Percentiles rank a stretch among this genome's conserved stretches.
phyloP scores from a whole-genome alignment of 2,329 filamentous ascomycete genomes.

The Fusarium staphyleae region DNA sequence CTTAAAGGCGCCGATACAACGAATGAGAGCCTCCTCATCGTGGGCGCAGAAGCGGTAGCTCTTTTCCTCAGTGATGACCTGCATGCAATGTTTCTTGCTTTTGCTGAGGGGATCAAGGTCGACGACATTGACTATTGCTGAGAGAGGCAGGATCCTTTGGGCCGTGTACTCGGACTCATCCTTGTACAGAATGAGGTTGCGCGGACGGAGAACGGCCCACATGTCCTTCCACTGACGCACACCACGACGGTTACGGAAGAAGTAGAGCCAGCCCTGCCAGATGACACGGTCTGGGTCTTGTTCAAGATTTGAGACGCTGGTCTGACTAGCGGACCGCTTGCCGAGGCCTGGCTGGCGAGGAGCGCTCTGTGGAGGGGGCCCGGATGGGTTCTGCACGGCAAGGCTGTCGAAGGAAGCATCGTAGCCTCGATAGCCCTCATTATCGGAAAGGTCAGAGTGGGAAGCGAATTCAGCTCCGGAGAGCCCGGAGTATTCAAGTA shows the following conservation, averaged over 20 bases:
- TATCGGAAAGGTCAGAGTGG: constrained; percentile 87
- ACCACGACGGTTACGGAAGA: constrained; percentile 81
- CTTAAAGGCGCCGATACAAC: constrained; percentile 90
- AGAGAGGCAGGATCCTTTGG: constrained; percentile 79
- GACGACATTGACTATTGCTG: constrained; percentile 84
- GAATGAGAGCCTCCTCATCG: constrained; percentile 82
- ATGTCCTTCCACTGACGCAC: constrained; percentile 93
- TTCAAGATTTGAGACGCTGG: constrained; percentile 61
- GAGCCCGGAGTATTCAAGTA: constrained; percentile 68
- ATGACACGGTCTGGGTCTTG: constrained; percentile 86
- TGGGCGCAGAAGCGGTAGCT: constrained; percentile 77
- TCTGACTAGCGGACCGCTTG: constrained; percentile 67
- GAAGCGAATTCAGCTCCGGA: constrained; percentile 75
- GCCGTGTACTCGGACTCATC: constrained; percentile 90
- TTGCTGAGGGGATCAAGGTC: constrained; percentile 88
- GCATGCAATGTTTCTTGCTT: constrained; percentile 86
- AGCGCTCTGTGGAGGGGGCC: constrained; percentile 32
- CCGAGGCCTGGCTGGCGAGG: constrained; percentile 44
- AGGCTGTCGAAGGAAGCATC: constrained; percentile 62
- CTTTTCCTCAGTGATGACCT: constrained; percentile 93
- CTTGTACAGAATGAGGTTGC: constrained; percentile 90
- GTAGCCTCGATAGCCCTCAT: constrained; percentile 57
- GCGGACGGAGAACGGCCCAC: constrained; percentile 89
- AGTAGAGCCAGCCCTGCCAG: constrained; percentile 89
- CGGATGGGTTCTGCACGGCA: constrained; percentile 48